A percentile compares a stretch with the other conserved stretches of the same genome.
Evolutionary conservation across 2,329 filamentous ascomycete species (phyloP).

Genomic region (Ascochyta pisi): DNA sequence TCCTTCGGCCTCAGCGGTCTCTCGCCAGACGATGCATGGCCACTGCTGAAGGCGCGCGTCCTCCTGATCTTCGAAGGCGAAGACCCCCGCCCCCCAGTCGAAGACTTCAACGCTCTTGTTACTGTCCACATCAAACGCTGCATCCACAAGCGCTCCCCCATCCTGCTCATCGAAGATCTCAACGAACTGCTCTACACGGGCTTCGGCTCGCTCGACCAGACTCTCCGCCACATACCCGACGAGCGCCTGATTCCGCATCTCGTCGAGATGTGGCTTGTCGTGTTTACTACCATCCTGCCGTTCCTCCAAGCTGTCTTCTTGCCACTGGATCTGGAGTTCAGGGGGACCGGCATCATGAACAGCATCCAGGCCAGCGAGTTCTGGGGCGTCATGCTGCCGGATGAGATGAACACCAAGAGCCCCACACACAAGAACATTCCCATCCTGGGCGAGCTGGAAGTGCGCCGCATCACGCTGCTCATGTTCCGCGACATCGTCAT

Average conservation of each 20-base stretch:
- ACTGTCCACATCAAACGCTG: constrained; percentile 79
- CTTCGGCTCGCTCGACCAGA: constrained; percentile 85
- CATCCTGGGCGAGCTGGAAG: constrained; percentile 70
- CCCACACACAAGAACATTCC: constrained; percentile 52
- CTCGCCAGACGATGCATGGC: constrained; percentile 78
- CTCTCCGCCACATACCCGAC: constrained; percentile 77
- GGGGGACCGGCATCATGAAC: constrained; percentile 82
- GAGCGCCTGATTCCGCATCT: constrained; percentile 88
- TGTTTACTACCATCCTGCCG: constrained; percentile 87
- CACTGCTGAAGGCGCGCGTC: constrained; percentile 76
- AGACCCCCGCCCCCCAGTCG: constrained; percentile 77
- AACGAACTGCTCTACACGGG: constrained; percentile 79
- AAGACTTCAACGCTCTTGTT: constrained; percentile 84
- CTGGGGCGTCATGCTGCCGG: constrained; percentile 73
- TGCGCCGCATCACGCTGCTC: constrained; percentile 85
- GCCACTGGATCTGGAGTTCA: constrained; percentile 90
- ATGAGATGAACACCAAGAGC: constrained; percentile 56
- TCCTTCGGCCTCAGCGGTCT: constrained; percentile 58
- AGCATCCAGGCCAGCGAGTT: constrained; percentile 84
- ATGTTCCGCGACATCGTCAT: constrained; percentile 90
- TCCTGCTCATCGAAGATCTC: constrained; percentile 76
- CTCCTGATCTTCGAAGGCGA: constrained; percentile 83
- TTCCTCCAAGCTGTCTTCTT: constrained; percentile 96
- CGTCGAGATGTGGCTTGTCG: constrained; percentile 92
- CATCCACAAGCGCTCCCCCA: constrained; percentile 74